Evolutionary conservation across 2,329 filamentous ascomycete species (phyloP).

Genomic region (Clarireedia hainanense): DNA sequence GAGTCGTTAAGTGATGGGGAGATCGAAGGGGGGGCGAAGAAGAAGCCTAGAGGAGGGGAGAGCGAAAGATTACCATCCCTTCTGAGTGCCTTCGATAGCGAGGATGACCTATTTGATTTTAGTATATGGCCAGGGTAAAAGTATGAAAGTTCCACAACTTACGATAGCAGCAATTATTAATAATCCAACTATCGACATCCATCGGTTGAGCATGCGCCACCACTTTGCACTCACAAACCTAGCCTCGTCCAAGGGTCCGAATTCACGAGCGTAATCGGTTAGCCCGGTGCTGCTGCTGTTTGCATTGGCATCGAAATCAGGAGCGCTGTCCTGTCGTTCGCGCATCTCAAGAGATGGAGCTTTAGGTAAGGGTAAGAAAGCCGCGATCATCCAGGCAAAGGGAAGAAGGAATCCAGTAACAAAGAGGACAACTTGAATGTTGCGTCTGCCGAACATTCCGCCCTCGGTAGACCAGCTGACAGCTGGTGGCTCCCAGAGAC

Average conservation of each 20-base stretch:
- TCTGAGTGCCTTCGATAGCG: conserved; percentile 20
- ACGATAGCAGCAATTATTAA: conserved; percentile 47
- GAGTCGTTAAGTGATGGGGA: not conserved
- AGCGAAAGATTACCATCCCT: conserved; percentile 15
- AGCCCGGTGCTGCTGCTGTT: conserved; percentile 16
- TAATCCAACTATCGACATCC: conserved; percentile 50
- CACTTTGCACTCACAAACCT: conserved; percentile 49
- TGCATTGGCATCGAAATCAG: conserved; percentile 8
- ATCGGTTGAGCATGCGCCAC: conserved; percentile 56
- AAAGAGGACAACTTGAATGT: conserved; percentile 69
- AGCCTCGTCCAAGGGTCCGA: conserved; percentile 27
- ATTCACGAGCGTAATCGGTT: conserved; percentile 23
- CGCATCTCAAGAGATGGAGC: conserved; percentile 45
- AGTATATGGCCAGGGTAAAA: not conserved
- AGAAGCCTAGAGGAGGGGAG: not conserved
- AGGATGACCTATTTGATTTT: conserved; percentile 21
- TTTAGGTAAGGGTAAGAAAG: conserved; percentile 63
- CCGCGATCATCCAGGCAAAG: conserved; percentile 73
- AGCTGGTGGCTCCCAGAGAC: conserved; percentile 67
- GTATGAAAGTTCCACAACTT: conserved; percentile 25
- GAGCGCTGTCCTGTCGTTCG: conserved; percentile 34
- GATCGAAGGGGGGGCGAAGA: not conserved
- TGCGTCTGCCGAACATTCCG: conserved; percentile 56
- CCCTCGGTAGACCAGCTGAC: conserved; percentile 56
- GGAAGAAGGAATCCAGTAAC: conserved; percentile 71